phyloP scores from a whole-genome alignment of 768 basidiomycete species.

The Leccinum obscurum region DNA sequence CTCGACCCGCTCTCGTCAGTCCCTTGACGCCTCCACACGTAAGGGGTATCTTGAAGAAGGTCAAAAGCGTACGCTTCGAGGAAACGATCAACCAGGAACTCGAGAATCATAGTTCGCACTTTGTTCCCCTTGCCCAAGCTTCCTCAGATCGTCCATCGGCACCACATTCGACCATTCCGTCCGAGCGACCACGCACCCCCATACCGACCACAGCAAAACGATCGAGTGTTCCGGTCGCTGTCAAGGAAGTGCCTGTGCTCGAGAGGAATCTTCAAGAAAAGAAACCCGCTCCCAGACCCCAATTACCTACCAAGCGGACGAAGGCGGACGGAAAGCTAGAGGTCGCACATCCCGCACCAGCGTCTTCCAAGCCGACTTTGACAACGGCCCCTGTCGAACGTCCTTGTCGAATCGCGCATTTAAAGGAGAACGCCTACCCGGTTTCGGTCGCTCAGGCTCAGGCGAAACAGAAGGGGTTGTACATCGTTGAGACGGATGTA shows the following conservation, averaged over 20 bases:
- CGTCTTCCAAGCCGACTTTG: conserved; percentile 5
- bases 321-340: conserved; percentile 14
- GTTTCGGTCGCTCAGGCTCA: conserved; percentile 2
- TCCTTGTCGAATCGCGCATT: conserved; percentile 14
- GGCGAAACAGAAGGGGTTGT: conserved; percentile 16
- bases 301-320: conserved; percentile 14
- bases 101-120: not conserved
- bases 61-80: conserved; percentile 41
- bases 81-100: conserved; percentile 14
- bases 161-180: not conserved
- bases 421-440: conserved; percentile 17
- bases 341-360: not conserved
- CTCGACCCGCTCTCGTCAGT: conserved; percentile 24
- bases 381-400: conserved; percentile 12
- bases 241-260: conserved; percentile 2
- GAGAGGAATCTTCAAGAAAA: conserved; percentile 11
- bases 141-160: conserved; percentile 12
- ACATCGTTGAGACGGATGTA: conserved; percentile 17
- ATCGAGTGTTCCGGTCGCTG: not conserved
- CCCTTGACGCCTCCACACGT: conserved; percentile 31
- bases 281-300: conserved; percentile 14
- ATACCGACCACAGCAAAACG: conserved; percentile 2
- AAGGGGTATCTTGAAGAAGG: conserved; percentile 41
- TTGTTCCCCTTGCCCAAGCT: not conserved
- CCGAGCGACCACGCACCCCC: conserved; percentile 17